Percentiles rank a stretch among this genome's conserved stretches.
These are phyloP conservation scores for Sclerotinia nivalis DNA, from an alignment of 2,329 filamentous ascomycete genomes.

Conservation along the genomic window DNA sequence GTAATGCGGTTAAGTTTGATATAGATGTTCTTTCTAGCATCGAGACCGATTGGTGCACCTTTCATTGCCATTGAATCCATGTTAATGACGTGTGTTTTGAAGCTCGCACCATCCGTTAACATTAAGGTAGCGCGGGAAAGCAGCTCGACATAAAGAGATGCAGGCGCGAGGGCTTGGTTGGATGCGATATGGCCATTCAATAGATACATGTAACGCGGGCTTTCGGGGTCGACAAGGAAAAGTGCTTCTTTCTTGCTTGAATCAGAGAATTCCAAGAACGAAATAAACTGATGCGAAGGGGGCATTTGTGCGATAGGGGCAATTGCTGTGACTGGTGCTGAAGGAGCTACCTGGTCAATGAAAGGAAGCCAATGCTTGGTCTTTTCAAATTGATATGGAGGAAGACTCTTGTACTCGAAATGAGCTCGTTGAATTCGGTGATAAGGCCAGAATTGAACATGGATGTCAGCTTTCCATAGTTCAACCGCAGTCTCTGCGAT, in stretches of 20 bases:
- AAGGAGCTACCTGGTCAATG: background rate
- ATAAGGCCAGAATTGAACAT: constrained; percentile 37
- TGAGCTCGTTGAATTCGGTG: constrained; percentile 37
- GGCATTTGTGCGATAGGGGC: background rate
- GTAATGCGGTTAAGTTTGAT: no score
- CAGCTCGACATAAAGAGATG: background rate
- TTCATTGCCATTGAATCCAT: background rate
- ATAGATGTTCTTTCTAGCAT: no score
- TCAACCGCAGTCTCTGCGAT: constrained; percentile 34
- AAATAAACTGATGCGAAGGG: background rate
- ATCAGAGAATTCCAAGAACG: background rate
- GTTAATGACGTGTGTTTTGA: background rate
- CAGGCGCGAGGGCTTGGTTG: background rate
- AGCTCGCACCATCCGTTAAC: background rate
- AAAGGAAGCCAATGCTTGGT: background rate
- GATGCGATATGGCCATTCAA: background rate
- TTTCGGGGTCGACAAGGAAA: background rate
- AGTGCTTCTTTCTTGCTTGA: background rate
- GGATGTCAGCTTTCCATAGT: constrained; percentile 40
- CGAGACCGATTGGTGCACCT: background rate
- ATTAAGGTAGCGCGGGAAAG: background rate
- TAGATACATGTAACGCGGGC: no score
- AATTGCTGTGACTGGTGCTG: background rate
- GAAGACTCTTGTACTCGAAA: constrained; percentile 34
- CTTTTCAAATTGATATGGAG: constrained; percentile 20